Evolutionary conservation across 768 basidiomycete species (phyloP), one percentile per base, ranked within the genome.

Genomic region (Lactifluus pinguis): DNA sequence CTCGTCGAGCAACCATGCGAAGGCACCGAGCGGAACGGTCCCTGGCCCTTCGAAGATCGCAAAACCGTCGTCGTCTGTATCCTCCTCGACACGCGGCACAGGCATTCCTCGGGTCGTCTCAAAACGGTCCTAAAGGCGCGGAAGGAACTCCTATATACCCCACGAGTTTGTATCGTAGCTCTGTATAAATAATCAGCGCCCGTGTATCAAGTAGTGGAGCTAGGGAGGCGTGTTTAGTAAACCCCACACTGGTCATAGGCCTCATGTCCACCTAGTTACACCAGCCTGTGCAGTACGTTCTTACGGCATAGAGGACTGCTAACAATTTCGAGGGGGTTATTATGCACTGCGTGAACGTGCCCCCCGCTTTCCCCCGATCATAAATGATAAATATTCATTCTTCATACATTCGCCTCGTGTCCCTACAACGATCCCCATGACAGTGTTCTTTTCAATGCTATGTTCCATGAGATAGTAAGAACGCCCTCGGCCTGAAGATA

Each of bases 81-180:
- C 63, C 32, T 56, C 63, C 30, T 57, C 63, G 15, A 25, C 61
- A 25, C 54, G 60, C 9, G 63, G 63, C 36, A 57, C 55, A 10
- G 17, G 55, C 32, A 49, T 64, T 17, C 51, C 60, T 8, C 60
- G 60, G 7, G 55, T 60, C 25, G 25, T 52, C n/a, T 53, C 60
- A 34, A 62, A 49, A 39, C 52, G 63, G 38, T 30, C 60, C 10
- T 60, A 30, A 61, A 51, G 30, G 50, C 52, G 10, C 52, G 10
- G 49, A 44, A 25, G 19, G 39, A 49, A 49, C n/a, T 34, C 7
- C n/a, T 7, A 52, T 41, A 58, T 53, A 49, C 61, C 56, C 9
- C 34, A 39, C 10, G 36, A 39, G 10, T 19, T 42, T 53, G 45
- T 61, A 57, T 62, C 38, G 30, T 57, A 48, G 17, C 38, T 34